Evolutionary conservation across 2,329 filamentous ascomycete species (phyloP).

Genomic region (Fusarium haematococcum): DNA sequence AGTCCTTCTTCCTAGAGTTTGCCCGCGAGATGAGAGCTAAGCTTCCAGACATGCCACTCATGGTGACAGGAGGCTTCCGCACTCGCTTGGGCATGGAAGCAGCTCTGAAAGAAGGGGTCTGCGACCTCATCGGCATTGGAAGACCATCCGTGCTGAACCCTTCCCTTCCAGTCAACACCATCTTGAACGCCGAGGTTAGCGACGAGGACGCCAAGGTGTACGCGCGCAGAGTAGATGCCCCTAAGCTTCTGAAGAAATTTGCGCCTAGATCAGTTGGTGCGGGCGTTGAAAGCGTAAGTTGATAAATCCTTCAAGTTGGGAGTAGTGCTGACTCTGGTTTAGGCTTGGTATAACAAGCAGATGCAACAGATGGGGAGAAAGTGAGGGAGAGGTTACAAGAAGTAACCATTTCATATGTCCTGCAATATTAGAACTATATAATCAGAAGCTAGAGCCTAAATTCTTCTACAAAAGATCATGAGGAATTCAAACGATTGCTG

Average conservation of each 20-base stretch:
- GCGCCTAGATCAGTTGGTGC: slow-evolving; percentile 31
- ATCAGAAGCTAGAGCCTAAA: background rate
- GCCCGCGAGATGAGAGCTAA: slow-evolving; percentile 61
- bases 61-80: slow-evolving; percentile 74
- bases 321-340: background rate
- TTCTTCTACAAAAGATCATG: background rate
- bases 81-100: slow-evolving; percentile 57
- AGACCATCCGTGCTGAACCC: slow-evolving; percentile 55
- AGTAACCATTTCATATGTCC: background rate
- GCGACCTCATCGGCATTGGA: slow-evolving; percentile 56
- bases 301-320: fast-evolving
- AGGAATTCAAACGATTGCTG: background rate
- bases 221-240: slow-evolving; percentile 15
- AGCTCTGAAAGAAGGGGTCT: slow-evolving; percentile 52
- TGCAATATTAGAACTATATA: background rate
- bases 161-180: slow-evolving; percentile 47
- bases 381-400: background rate
- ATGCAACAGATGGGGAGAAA: slow-evolving; percentile 18
- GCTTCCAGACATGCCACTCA: slow-evolving; percentile 59
- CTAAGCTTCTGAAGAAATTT: slow-evolving; percentile 31
- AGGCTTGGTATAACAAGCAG: slow-evolving; percentile 33
- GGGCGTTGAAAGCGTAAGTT: slow-evolving; percentile 35
- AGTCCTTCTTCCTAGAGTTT: slow-evolving; percentile 78
- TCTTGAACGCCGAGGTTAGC: slow-evolving; percentile 30
- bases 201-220: slow-evolving; percentile 27